Evolutionary conservation across 192 early-diverging fungal species (phyloP).

Genomic region (Geranomyces variabilis): DNA sequence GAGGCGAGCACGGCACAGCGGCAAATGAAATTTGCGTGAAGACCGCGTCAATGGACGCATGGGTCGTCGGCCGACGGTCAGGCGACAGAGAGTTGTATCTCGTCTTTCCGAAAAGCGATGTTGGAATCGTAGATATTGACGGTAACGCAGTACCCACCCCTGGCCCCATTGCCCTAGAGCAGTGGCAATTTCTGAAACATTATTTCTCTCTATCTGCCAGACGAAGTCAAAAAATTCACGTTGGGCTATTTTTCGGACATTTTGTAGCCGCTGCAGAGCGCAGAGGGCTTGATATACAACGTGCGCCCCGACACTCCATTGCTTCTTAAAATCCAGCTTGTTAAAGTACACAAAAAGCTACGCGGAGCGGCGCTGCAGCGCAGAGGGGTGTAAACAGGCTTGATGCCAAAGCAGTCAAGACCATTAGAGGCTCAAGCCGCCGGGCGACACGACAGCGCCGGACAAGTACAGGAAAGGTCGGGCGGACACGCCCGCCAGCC

Average conservation of each 20-base stretch:
- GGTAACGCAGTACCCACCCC: constrained; percentile 21
- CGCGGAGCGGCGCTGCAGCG: no score
- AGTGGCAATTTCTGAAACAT: background rate
- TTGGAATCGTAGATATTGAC: constrained; percentile 30
- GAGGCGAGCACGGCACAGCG: background rate
- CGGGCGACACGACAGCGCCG: no score
- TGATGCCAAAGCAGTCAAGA: no score
- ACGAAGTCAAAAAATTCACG: constrained; percentile 30
- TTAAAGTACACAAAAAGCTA: no score
- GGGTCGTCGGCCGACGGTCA: constrained; percentile 32
- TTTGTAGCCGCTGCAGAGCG: background rate
- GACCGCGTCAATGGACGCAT: constrained; percentile 22
- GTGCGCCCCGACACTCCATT: no score
- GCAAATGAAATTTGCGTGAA: constrained; percentile 26
- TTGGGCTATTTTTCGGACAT: constrained; percentile 22
- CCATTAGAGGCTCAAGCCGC: no score
- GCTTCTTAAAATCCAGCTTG: no score
- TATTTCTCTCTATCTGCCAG: background rate
- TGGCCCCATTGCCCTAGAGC: background rate
- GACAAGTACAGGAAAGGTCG: no score
- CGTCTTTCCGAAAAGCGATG: constrained; percentile 35
- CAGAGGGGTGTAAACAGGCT: no score
- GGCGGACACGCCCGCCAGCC: no score
- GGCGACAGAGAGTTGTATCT: constrained; percentile 18
- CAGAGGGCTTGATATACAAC: no score